Evolutionary conservation across 495 filamentous ascomycete genomes (phyloP).

Genomic region (Talaromyces trachyspermus): DNA sequence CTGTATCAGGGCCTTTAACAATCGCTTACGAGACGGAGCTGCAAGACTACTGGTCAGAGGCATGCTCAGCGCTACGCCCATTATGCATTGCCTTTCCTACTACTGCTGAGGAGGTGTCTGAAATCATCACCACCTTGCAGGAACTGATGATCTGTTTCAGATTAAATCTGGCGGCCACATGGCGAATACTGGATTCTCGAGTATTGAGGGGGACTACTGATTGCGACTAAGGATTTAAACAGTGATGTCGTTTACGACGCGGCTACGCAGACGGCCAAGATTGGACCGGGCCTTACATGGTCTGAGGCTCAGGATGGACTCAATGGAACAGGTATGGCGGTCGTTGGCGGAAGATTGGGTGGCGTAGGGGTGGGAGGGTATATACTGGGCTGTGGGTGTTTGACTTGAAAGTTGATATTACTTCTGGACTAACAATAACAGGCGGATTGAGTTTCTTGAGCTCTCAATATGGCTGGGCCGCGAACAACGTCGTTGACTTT

Average conservation of each 20-base stretch:
- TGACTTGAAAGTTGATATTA: no score
- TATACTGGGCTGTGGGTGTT: conserved; percentile 40
- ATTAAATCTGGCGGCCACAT: conserved; percentile 40
- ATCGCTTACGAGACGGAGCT: conserved; percentile 21
- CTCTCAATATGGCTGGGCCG: conserved; percentile 50
- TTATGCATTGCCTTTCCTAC: conserved; percentile 34
- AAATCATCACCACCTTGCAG: conserved; percentile 30
- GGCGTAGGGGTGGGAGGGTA: conserved; percentile 35
- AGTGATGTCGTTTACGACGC: conserved; percentile 26
- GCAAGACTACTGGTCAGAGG: conserved; percentile 33
- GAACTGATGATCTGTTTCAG: conserved; percentile 30
- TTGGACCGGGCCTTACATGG: conserved; percentile 36
- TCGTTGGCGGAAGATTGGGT: conserved; percentile 32
- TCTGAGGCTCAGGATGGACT: conserved; percentile 29
- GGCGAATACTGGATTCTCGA: conserved; percentile 37
- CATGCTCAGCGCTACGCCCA: conserved; percentile 32
- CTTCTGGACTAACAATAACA: no score
- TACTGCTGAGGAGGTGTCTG: conserved; percentile 29
- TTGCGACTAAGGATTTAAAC: conserved; percentile 32
- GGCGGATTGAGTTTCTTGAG: conserved; percentile 46
- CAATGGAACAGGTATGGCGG: conserved; percentile 24
- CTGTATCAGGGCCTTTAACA: conserved; percentile 22
- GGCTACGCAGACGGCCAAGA: conserved; percentile 26
- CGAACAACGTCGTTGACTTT: conserved; percentile 45
- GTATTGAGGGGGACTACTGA: conserved; percentile 33